Evolutionary conservation across 768 basidiomycete species (phyloP), one percentile per base, ranked within the genome.

Genomic region (Clathrus columnatus): DNA sequence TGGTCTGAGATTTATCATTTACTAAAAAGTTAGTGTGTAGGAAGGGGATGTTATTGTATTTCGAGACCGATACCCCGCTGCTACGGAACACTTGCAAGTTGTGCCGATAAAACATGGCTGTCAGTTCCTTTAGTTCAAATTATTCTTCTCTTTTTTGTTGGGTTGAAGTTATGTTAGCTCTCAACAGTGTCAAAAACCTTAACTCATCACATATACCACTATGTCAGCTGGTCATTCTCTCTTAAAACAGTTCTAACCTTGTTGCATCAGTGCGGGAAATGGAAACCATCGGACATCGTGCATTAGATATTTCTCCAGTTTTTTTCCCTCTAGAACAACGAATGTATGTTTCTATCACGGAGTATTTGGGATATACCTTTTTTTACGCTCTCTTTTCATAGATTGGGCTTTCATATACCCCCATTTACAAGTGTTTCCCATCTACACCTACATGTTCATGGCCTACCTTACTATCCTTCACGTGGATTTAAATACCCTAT

Each of bases 341-440:
- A 83, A 60, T 55, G 69, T 60, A 23, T 6, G 24, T 32, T 41
- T 5, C 8, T 7, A 1, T 23, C 32, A 8, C n/a, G 47, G 24
- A 17, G 51, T 2, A 20, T 6, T n/a, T n/a, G n/a, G n/a, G n/a
- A n/a, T n/a, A n/a, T n/a, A n/a, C n/a, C n/a, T n/a, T n/a, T n/a
- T n/a, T n/a, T n/a, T n/a, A n/a, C n/a, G n/a, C n/a, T n/a, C n/a
- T n/a, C n/a, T n/a, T n/a, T n/a, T n/a, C n/a, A 30, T 54, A 88
- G 88, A 59, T 73, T 89, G 70, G 87, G 88, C 0, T 91, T 89
- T 63, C 87, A 91, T 64, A 85, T 89, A 51, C 84, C 87, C 0
- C 88, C 88, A 0, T 87, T 85, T 67, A 83, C 79, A 56, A 83
- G 81, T 29, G 75, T 90, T 5, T 63, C 80, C 30, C 87, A 91